Percentiles rank a stretch among this genome's conserved stretches.
Conservation (phyloP, 208 protist genomes). For the Trypanosoma boissoni region DNA sequence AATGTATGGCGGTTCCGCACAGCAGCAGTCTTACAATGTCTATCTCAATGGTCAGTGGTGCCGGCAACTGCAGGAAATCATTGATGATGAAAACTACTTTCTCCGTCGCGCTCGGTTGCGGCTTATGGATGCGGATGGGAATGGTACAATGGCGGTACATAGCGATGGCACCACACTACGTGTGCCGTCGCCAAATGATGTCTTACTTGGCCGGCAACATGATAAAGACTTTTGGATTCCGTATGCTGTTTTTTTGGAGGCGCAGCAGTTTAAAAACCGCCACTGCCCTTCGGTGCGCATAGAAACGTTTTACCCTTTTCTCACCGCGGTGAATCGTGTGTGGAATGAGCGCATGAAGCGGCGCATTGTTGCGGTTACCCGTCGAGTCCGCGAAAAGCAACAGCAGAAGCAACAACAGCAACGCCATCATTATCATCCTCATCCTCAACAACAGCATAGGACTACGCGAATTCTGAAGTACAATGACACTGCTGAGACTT, state of each 20-base stretch:
- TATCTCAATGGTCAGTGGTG: conserved; percentile 80
- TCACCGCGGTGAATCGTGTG: conserved; percentile 71
- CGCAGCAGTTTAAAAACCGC: conserved; percentile 83
- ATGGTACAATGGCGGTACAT: conserved; percentile 39
- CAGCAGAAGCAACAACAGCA: conserved; percentile 16
- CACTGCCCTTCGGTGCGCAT: conserved; percentile 67
- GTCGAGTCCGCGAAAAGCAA: conserved; percentile 25
- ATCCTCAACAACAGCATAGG: too few relatives aligned
- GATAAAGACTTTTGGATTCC: conserved; percentile 88
- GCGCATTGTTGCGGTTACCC: conserved; percentile 36
- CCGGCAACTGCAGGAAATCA: conserved; percentile 59
- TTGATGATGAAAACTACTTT: conserved; percentile 69
- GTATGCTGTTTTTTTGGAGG: conserved; percentile 66
- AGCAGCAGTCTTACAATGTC: conserved; percentile 73
- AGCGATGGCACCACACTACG: conserved; percentile 18
- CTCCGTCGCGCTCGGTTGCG: conserved; percentile 60
- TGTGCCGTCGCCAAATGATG: conserved; percentile 49
- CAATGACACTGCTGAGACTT: conserved; percentile 3
- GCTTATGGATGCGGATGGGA: conserved; percentile 53
- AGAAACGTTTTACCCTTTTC: conserved; percentile 75
- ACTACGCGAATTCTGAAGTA: too few relatives aligned
- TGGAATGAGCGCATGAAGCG: conserved; percentile 69
- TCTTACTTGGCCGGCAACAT: conserved; percentile 63
- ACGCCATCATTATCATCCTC: neutral
- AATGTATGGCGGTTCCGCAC: conserved; percentile 61